Conservation (phyloP, 352 stramenopile species). For the Phytophthora podocarpi region DNA sequence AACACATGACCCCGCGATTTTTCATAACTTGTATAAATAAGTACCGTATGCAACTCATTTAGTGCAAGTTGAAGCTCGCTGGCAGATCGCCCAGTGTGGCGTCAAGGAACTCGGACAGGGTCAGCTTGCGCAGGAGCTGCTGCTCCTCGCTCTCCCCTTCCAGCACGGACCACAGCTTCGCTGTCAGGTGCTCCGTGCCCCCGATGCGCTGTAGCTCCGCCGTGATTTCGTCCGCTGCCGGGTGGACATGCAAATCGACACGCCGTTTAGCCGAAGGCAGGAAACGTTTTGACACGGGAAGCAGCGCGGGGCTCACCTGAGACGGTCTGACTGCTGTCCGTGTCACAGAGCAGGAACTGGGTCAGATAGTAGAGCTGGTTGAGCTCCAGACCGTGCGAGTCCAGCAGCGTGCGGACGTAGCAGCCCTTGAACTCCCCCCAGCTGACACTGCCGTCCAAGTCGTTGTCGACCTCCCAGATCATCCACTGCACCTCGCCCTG, state of each 20-base stretch:
- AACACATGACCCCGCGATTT: too few relatives aligned
- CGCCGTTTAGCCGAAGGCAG: neutral
- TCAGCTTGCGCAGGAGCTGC: conserved; percentile 51
- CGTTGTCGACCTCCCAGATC: conserved; percentile 97
- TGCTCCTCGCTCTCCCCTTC: conserved; percentile 48
- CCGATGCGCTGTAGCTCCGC: conserved; percentile 54
- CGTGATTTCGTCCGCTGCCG: conserved; percentile 56
- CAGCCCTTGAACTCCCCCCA: conserved; percentile 94
- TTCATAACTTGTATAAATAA: neutral
- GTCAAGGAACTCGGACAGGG: conserved; percentile 57
- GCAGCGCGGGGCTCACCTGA: conserved; percentile 70
- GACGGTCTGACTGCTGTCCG: conserved; percentile 88
- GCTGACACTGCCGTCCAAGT: conserved; percentile 90
- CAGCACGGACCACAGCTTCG: conserved; percentile 46
- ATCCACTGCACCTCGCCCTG: conserved; percentile 94
- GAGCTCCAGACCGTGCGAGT: conserved; percentile 93
- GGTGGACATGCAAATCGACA: conserved; percentile 5
- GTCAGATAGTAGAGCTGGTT: conserved; percentile 94
- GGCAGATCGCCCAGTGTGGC: conserved; percentile 50
- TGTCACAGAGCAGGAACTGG: conserved; percentile 95
- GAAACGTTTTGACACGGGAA: too few relatives aligned
- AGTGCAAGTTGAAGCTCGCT: conserved; percentile 35
- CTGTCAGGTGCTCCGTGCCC: conserved; percentile 43
- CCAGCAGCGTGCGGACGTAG: conserved; percentile 90
- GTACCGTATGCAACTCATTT: neutral